Conservation (phyloP, 768 basidiomycete genomes). For the Boletus fagicola region DNA sequence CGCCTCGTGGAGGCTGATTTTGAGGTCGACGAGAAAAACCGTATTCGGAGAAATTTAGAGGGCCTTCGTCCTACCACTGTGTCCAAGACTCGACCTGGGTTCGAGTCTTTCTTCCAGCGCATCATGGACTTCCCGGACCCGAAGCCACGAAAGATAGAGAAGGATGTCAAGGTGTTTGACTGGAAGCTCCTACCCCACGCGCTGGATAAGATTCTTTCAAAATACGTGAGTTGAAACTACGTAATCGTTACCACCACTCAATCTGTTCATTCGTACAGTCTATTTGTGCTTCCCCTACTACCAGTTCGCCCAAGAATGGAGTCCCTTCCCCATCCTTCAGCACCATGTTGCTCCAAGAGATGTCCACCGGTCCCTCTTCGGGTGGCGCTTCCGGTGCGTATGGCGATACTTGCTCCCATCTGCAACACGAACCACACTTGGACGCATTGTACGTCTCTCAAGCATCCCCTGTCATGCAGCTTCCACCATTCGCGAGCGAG, state of each 20-base stretch:
- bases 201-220: slow-evolving; percentile 74
- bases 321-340: slow-evolving; percentile 34
- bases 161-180: slow-evolving; percentile 88
- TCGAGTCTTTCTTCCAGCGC: slow-evolving; percentile 86
- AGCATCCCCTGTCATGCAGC: slow-evolving; percentile 18
- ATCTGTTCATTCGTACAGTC: slow-evolving; percentile 36
- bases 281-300: slow-evolving; percentile 43
- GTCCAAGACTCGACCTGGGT: slow-evolving; percentile 77
- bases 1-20: slow-evolving; percentile 70
- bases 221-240: slow-evolving; percentile 61
- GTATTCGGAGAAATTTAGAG: slow-evolving; percentile 92
- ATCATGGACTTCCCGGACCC: slow-evolving; percentile 97
- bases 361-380: slow-evolving; percentile 15
- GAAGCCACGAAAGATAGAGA: slow-evolving; percentile 95
- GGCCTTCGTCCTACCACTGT: slow-evolving; percentile 89
- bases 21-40: slow-evolving; percentile 94
- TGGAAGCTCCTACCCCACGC: slow-evolving; percentile 72
- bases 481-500: slow-evolving; percentile 18
- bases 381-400: slow-evolving; percentile 8
- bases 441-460: slow-evolving; percentile 23
- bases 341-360: slow-evolving; percentile 22
- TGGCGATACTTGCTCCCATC: slow-evolving; percentile 4
- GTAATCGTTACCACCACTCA: neutral
- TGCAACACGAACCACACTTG: slow-evolving; percentile 14
- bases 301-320: slow-evolving; percentile 18